phyloP scores from a whole-genome alignment of 495 filamentous ascomycete genomes.

The Eremomyces bilateralis region DNA sequence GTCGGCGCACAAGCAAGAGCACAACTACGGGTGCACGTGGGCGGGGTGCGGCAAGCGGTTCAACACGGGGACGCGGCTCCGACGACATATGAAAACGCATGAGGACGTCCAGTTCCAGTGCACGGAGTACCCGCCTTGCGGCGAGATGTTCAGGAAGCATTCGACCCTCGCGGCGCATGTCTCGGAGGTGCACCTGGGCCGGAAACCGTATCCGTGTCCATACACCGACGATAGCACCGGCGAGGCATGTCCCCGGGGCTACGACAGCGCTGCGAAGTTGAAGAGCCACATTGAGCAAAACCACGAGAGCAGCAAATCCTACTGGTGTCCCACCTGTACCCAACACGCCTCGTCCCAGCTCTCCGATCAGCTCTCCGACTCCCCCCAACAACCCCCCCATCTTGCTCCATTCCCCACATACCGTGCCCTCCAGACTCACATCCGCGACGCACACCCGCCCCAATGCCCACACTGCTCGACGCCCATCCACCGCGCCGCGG shows the following conservation, averaged over 20 bases:
- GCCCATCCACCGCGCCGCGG: slow-evolving; percentile 34
- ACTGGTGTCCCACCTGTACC: slow-evolving; percentile 50
- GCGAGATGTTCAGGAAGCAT: slow-evolving; percentile 68
- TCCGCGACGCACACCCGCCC: slow-evolving; percentile 45
- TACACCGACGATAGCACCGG: slow-evolving; percentile 33
- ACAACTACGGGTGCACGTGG: slow-evolving; percentile 46
- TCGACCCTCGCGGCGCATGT: slow-evolving; percentile 72
- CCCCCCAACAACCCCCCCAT: no score
- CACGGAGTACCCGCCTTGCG: slow-evolving; percentile 49
- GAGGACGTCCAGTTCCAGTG: slow-evolving; percentile 26
- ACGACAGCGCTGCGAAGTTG: slow-evolving; percentile 46
- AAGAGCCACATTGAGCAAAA: slow-evolving; percentile 45
- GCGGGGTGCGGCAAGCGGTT: slow-evolving; percentile 63
- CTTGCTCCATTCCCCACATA: slow-evolving; percentile 48
- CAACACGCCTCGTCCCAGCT: slow-evolving; percentile 8
- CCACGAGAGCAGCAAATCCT: slow-evolving; percentile 39
- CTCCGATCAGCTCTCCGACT: slow-evolving; percentile 1
- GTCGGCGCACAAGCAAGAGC: slow-evolving; percentile 50
- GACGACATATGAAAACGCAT: slow-evolving; percentile 23
- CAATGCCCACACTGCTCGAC: slow-evolving; percentile 51
- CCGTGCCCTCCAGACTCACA: slow-evolving; percentile 45
- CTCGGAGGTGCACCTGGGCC: slow-evolving; percentile 41
- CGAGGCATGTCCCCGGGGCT: slow-evolving; percentile 40
- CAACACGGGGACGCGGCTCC: slow-evolving; percentile 47
- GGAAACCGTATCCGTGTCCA: slow-evolving; percentile 44